Evolutionary conservation across 1,284 basidiomycete genomes (phyloP).

Genomic region (Trametes pubescens): DNA sequence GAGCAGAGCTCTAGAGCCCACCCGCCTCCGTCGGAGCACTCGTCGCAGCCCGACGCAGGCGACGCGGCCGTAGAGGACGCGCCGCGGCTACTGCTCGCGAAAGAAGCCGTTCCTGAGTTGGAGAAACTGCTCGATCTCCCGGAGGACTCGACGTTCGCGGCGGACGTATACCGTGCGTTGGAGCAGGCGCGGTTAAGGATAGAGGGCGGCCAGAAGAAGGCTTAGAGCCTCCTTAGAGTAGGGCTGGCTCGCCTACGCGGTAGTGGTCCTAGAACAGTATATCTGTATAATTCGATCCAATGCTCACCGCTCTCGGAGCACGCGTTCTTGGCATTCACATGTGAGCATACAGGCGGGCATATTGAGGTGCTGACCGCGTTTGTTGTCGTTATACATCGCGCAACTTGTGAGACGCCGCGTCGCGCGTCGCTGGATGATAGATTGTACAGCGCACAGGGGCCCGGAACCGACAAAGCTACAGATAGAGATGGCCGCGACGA

Average conservation of each 20-base stretch:
- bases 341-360: too few relatives aligned
- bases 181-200: constrained; percentile 57
- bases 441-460: constrained; percentile 13
- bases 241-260: background rate
- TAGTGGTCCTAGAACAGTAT: constrained; percentile 2
- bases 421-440: constrained; percentile 7
- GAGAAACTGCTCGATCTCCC: constrained; percentile 56
- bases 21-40: constrained; percentile 23
- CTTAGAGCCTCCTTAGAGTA: background rate
- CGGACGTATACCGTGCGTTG: constrained; percentile 69
- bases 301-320: constrained; percentile 5
- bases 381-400: background rate
- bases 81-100: constrained; percentile 53
- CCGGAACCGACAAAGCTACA: constrained; percentile 17
- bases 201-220: constrained; percentile 11
- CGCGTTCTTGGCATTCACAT: background rate
- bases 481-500: constrained; percentile 1
- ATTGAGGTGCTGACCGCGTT: background rate
- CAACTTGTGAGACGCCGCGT: background rate
- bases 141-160: constrained; percentile 48
- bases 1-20: constrained; percentile 5
- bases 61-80: constrained; percentile 8
- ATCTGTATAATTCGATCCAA: constrained; percentile 17
- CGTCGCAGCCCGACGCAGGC: constrained; percentile 15
- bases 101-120: constrained; percentile 61